These are phyloP conservation scores for Citrus mangshanensis DNA, from an alignment of 345 rosid genomes.

Conservation along the genomic window DNA sequence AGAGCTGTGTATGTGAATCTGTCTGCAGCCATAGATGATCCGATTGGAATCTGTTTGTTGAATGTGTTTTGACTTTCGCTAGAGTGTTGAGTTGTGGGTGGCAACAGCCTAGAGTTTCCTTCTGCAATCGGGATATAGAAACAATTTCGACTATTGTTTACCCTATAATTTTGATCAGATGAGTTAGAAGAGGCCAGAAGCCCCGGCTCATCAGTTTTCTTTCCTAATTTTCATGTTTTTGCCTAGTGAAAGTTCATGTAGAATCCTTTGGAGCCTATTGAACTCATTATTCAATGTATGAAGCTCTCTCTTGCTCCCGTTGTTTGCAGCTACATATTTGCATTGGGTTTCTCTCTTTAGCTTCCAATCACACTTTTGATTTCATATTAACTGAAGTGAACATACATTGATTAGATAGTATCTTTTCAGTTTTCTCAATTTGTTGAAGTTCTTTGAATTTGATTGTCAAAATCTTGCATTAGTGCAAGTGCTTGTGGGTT, in stretches of 20 bases:
- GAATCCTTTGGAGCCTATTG: slow-evolving; percentile 12
- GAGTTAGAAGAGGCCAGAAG: slow-evolving; percentile 48
- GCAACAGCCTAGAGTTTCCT: slow-evolving; percentile 24
- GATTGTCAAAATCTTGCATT: background rate
- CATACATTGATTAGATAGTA: background rate
- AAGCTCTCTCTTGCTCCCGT: background rate
- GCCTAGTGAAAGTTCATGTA: slow-evolving; percentile 5
- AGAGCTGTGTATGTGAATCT: slow-evolving; percentile 25
- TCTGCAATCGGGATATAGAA: slow-evolving; percentile 12
- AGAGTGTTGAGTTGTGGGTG: slow-evolving; percentile 18
- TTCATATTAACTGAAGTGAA: background rate
- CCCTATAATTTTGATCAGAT: slow-evolving; percentile 26
- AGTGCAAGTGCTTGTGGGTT: background rate
- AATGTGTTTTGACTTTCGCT: slow-evolving; percentile 6
- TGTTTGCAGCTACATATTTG: background rate
- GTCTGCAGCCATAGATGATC: slow-evolving; percentile 30
- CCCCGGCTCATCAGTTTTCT: slow-evolving; percentile 38
- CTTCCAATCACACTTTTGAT: background rate
- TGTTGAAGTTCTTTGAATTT: background rate
- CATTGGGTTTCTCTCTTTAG: background rate
- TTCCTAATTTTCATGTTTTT: background rate
- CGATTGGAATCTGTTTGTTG: slow-evolving; percentile 1
- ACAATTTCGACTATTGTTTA: slow-evolving; percentile 8
- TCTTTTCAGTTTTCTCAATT: background rate
- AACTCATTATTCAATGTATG: slow-evolving; percentile 9